phyloP scores from a whole-genome alignment of 169 alveolate species.

The Neospora caninum region DNA sequence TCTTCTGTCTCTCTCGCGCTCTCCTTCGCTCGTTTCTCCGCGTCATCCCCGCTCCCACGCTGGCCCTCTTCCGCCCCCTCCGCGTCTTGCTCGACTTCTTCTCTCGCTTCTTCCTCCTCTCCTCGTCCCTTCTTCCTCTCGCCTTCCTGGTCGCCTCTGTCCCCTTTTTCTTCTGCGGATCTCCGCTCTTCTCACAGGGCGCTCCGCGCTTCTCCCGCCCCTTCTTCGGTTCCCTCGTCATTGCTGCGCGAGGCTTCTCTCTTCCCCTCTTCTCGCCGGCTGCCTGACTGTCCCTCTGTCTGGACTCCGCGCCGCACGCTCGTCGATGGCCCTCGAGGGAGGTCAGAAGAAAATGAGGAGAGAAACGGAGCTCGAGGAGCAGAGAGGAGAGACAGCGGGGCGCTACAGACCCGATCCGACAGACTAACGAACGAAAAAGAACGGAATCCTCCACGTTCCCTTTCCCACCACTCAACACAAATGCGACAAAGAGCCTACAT shows the following conservation, averaged over 20 bases:
- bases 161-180: not conserved
- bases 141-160: not conserved
- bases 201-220: not conserved
- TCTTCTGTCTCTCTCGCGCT: not conserved
- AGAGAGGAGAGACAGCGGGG: no score
- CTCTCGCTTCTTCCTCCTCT: not conserved
- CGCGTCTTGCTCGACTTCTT: not conserved
- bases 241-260: no score
- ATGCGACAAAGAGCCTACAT: not conserved
- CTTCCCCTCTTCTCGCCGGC: no score
- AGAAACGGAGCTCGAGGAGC: no score
- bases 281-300: no score
- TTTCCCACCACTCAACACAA: not conserved
- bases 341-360: no score
- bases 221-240: no score
- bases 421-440: no score
- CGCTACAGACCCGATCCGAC: no score
- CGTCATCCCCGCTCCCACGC: not conserved
- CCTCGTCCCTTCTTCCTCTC: not conserved
- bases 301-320: no score
- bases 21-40: not conserved
- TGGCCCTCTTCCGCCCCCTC: not conserved
- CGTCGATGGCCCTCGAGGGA: no score
- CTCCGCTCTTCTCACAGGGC: not conserved
- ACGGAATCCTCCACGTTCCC: no score